A percentile compares a stretch with the other conserved stretches of the same genome.
Evolutionary conservation across 2,329 filamentous ascomycete genomes (phyloP).

Genomic region (Macrophomina phaseolina): DNA sequence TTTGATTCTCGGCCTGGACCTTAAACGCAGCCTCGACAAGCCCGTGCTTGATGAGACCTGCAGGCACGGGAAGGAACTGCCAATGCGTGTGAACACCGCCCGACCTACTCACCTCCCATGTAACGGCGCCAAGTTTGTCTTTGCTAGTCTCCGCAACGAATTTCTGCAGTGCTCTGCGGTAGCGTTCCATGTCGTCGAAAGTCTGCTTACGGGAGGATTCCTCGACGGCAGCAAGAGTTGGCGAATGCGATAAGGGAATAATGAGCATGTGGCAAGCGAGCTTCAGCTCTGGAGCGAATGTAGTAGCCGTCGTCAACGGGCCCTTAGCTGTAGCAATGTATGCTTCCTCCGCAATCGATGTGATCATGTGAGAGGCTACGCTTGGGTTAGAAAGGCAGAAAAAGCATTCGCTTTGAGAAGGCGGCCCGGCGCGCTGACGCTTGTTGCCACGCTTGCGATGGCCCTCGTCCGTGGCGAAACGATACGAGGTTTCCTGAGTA

Average conservation of each 20-base stretch:
- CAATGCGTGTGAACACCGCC: conserved; percentile 88
- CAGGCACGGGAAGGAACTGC: conserved; percentile 84
- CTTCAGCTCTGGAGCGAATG: conserved; percentile 69
- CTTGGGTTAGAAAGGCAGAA: conserved; percentile 92
- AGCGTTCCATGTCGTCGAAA: conserved; percentile 81
- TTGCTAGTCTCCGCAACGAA: conserved; percentile 79
- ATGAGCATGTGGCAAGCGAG: conserved; percentile 91
- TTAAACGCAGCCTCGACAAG: conserved; percentile 88
- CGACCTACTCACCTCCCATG: conserved; percentile 87
- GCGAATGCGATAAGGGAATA: conserved; percentile 82
- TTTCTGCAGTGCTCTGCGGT: conserved; percentile 75
- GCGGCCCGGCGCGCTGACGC: conserved; percentile 44
- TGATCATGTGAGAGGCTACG: conserved; percentile 84
- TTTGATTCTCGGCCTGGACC: conserved; percentile 80
- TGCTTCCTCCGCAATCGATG: conserved; percentile 82
- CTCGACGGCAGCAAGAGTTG: conserved; percentile 73
- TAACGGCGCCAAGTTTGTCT: conserved; percentile 76
- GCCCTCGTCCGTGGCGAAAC: conserved; percentile 44
- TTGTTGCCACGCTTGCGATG: conserved; percentile 48
- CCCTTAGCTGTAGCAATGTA: conserved; percentile 95
- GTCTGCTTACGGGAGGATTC: conserved; percentile 63
- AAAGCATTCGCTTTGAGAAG: conserved; percentile 78
- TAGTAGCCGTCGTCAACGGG: conserved; percentile 74
- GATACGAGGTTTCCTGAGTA: conserved; percentile 38
- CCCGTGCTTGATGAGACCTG: conserved; percentile 70